Base-by-base conservation (phyloP, 805 yeast genomes). In the Candida sphagnicola region DNA sequence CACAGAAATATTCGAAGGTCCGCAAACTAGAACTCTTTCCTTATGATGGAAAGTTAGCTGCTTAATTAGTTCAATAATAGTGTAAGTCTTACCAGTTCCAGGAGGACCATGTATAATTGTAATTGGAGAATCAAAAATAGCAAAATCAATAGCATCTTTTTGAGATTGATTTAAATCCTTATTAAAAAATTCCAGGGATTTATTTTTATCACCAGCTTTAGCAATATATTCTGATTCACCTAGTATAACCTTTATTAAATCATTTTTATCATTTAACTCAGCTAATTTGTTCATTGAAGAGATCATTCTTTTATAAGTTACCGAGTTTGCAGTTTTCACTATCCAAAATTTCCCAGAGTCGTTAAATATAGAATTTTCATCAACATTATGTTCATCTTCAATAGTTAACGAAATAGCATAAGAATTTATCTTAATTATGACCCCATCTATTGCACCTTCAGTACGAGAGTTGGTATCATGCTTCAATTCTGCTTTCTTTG, bases 1-100 rank as follows among this genome's bases (percentile, higher is more conserved):
- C 1, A 90, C 95, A 1, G 96, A 79, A 12, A 89, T 81, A 56
- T 91, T 91, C 0, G 97, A 89, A 0, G 98, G 95, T 0, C 96
- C 97, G 63, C 97, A 90, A 0, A 91, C 90, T 19, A 91, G 64
- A 0, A 91, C 80, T 32, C 89, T 59, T 37, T 70, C 72, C 12
- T 56, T 49, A 4, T 51, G 51, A 11, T 59, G 61, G 6, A 64
- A 65, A 1, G 78, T 70, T 36, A 88, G 64, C 53, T 90, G 96
- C 37, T 83, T 75, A 26, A 89, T 80, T 5, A 86, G 63, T 51
- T 91, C 97, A 8, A 90, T 79, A 4, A 91, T 50, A 0, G 97
- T 90, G 45, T 82, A 82, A 0, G 98, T 91, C 43, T 79, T 77
- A 8, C 91, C 91, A 0, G 91, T 83, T 3, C 91, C 91, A 0